Base-by-base conservation (phyloP, 768 basidiomycete species). In the Lentinula edodes region DNA sequence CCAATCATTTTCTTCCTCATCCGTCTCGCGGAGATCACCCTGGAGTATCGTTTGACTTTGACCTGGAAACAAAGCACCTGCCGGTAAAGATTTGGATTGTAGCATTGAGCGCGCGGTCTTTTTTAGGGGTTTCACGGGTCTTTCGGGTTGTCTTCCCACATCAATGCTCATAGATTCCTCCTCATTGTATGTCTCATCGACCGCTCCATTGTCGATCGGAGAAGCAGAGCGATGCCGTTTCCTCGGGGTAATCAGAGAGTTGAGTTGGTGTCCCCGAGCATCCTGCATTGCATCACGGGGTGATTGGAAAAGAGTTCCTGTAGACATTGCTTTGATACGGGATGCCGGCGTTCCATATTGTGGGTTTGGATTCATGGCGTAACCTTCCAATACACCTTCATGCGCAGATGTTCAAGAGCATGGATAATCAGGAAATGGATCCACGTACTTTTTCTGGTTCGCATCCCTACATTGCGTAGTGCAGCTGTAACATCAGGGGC, bases 381-480 rank as follows among this genome's bases (percentile, higher is more conserved):
- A 89, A 60, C 87, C 87, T 71, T 88, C 82, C 20, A 74, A 75
- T 54, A 89, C 87, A 68, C 75, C 87, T 89, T 64, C 23, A 65
- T 62, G 67, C 61, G 65, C 64, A 68, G 28, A 28, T 28, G 3
- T 4, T 67, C 8, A 23, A 38, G 34, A 28, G 72, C 66, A 69
- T 65, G 35, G 66, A 63, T 59, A 63, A 13, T 60, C 46, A 58
- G 32, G 32, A 50, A 45, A 20, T 53, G 42, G 59, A 32, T 58
- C 54, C 52, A 71, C 80, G 68, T 70, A 89, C 88, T 79, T 73
- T 86, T 86, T 68, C 88, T 73, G 52, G 80, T 80, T 63, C 87
- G 84, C 65, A 83, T 73, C 55, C 82, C 83, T 34, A 86, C 72
- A 65, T 77, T 83, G 61, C 82, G 81, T 58, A 90, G 78, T 60